Evolutionary conservation across 768 basidiomycete species (phyloP), one percentile per base, ranked within the genome.

Genomic region (Omphalotus guepiniiformis): DNA sequence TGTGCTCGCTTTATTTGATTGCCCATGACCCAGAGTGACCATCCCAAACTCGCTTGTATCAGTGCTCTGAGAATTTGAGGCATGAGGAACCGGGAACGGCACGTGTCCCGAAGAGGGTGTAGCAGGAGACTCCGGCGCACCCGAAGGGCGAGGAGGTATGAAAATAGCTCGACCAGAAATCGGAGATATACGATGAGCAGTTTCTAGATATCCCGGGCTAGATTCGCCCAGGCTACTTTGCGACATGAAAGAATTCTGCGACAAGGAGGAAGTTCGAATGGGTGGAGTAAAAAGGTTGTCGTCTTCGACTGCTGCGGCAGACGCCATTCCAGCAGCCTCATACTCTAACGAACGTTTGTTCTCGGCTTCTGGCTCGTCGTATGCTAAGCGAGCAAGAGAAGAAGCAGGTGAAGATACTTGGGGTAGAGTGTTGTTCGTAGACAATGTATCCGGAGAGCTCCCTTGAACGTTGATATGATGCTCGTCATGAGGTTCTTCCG

Each of bases 181-280:
- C 2, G 71, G 63, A 4, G 68, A 66, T 48, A 73, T 56, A 16
- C 69, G 63, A 32, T 68, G 66, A 5, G 68, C 72, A 23, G 65
- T 57, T 2, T 61, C 55, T 25, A 70, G 56, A 23, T 67, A 65
- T 16, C 57, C 60, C 5, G 70, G 64, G 47, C 66, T 70, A n/a
- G 62, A 63, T 50, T 72, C 71, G 36, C 67, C 58, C 63, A 71
- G 69, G 55, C 67, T 71, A 42, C 58, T 59, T 0, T 68, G 67
- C 4, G 46, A 39, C 21, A 47, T 34, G 27, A 47, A 39, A 9
- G 46, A 47, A 22, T 47, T 38, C n/a, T n/a, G 1, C 46, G 13
- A 6, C 13, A n/a, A 18, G 22, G 16, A 32, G 21, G 4, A 21
- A 27, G 37, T 12, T 28, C 12, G n/a, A 38, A 30, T 18, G 46